Evolutionary conservation across 1,284 basidiomycete genomes (phyloP), one percentile per base, ranked within the genome.

Genomic region (Prillingera fragicola): DNA sequence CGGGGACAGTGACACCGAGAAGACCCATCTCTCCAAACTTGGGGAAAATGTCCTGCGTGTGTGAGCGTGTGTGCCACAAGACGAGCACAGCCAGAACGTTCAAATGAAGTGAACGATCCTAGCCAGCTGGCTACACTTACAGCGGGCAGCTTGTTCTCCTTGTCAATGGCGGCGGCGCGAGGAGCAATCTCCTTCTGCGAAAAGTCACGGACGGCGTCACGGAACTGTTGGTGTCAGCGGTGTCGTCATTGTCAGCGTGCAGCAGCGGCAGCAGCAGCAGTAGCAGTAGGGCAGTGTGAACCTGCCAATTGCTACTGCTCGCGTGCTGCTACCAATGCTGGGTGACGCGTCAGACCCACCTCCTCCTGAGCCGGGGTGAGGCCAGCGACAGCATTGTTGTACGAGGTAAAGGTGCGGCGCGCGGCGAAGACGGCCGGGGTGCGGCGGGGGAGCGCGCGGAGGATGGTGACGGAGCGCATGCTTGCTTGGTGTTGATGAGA

Each of bases 11-110:
- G 28, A 94, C 78, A 28, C 90, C 89, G 25, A 75, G 60, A 22
- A 76, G 50, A 0, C 75, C 75, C 89, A 95, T 92, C 22, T 79
- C 77, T 8, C 90, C 89, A 21, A 94, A 74, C 70, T 90, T 90
- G 57, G 83, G 79, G 85, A 90, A 94, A 15, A 92, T 73, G 63
- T 90, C 84, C 85, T 90, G 62, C 5, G 28, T 12, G 32, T 35
- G 35, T 15, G 35, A 4, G 5, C n/a, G 14, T 14, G n/a, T n/a
- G 17, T 18, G 13, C 18, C 34, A 24, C 34, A 21, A 3, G 10
- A 4, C 3, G 14, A 21, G 19, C 21, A 27, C n/a, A 38, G n/a
- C 36, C 19, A 34, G 12, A 8, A 12, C 6, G 12, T 18, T 19
- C 13, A 15, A 14, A 28, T 28, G 26, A 28, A n/a, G n/a, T 33